Evolutionary conservation across 306 rosid species (phyloP), one percentile per base, ranked within the genome.

Genomic region (Trifolium fragiferum): DNA sequence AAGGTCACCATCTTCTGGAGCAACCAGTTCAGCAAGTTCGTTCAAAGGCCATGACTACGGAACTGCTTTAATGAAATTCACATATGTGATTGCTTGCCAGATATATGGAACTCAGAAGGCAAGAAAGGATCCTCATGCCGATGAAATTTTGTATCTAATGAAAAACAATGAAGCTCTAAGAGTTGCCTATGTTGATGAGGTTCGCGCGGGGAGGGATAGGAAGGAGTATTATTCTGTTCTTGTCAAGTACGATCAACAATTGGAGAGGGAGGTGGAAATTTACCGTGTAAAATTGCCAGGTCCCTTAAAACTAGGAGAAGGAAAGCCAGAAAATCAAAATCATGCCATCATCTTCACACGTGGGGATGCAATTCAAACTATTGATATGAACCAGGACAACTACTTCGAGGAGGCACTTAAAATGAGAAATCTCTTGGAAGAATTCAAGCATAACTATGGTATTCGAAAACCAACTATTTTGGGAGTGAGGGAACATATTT

Each of bases 361-460:
- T 9, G 98, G 97, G n/a, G 97, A 93, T 79, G 98, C 97, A 32
- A 82, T 93, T 75, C 98, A 93, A 83, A 83, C 97, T 7, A 93
- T 93, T 75, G 98, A 93, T 69, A 93, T 93, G 98, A 90, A 93
- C 87, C 97, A 93, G 66, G 98, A 93, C 78, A 93, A 85, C 76
- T 93, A 93, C 81, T 93, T 93, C 66, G 98, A 93, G 80, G 98
- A 93, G 88, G 97, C 97, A 15, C 93, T 93, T 69, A 92, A 92
- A 73, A 89, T 90, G 77, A 65, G 98, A 74, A 92, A 93, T 78
- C 88, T 90, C 14, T 71, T 90, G 81, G 95, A 93, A 81, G 97
- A 93, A 73, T 93, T 47, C 64, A 84, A 66, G 67, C 55, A 27
- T 51, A 62, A 80, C 79, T 81, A 90, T 81, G 98, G 97, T 44